A percentile compares a stretch with the other conserved stretches of the same genome.
Evolutionary conservation across 371 early-diverging fungal genomes (phyloP).

Genomic region (Saksenaea vasiformis): DNA sequence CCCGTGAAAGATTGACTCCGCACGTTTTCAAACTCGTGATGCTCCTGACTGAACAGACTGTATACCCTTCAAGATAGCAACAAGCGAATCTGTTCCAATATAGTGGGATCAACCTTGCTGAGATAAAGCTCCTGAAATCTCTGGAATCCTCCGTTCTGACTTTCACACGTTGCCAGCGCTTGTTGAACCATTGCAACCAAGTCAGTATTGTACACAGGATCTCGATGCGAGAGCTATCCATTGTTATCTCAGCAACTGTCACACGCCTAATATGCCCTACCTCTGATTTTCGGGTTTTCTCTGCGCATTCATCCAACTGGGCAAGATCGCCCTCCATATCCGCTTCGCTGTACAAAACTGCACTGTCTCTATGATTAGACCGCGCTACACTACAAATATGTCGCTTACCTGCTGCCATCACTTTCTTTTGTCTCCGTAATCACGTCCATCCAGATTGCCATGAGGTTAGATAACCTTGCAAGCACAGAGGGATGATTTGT

Average conservation of each 20-base stretch:
- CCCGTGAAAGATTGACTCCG: neutral
- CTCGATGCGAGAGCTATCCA: slow-evolving; percentile 47
- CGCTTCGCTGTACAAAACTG: slow-evolving; percentile 66
- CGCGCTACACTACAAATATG: neutral
- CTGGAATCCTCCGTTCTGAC: slow-evolving; percentile 43
- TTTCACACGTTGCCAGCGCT: slow-evolving; percentile 44
- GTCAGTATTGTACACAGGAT: slow-evolving; percentile 62
- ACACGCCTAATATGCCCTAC: slow-evolving; percentile 18
- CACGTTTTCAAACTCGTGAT: slow-evolving; percentile 2
- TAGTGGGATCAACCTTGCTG: slow-evolving; percentile 51
- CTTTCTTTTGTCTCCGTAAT: slow-evolving; percentile 62
- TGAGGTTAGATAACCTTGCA: slow-evolving; percentile 48
- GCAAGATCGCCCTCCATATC: slow-evolving; percentile 58
- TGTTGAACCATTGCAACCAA: slow-evolving; percentile 52
- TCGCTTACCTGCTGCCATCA: slow-evolving; percentile 59
- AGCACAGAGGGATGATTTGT: slow-evolving; percentile 54
- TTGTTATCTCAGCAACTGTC: neutral
- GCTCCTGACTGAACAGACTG: neutral
- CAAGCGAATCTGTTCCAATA: slow-evolving; percentile 43
- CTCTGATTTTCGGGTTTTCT: slow-evolving; percentile 43
- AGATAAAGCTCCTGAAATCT: slow-evolving; percentile 41
- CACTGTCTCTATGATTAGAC: slow-evolving; percentile 25
- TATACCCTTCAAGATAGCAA: neutral
- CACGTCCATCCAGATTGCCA: slow-evolving; percentile 69
- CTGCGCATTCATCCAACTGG: slow-evolving; percentile 59